Evolutionary conservation across 75 land plant species (phyloP).

Genomic region (Picea sitchensis): DNA sequence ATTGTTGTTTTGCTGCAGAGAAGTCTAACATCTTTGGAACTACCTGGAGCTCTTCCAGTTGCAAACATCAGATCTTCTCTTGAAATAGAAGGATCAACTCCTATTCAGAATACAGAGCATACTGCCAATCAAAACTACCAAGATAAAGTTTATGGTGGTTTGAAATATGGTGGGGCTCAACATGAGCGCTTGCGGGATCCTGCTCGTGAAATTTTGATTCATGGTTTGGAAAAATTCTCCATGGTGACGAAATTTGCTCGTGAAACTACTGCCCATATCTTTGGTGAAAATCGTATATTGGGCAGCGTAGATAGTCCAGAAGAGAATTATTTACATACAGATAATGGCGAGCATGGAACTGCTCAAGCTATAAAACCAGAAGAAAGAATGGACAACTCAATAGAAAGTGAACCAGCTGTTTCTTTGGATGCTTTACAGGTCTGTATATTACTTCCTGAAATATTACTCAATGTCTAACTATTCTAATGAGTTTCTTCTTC

Average conservation of each 20-base stretch:
- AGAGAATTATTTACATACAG: constrained; percentile 9
- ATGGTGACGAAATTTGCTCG: constrained; percentile 97
- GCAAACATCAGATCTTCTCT: constrained; percentile 35
- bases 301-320: constrained; percentile 27
- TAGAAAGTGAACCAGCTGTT: not conserved
- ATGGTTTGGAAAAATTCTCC: constrained; percentile 95
- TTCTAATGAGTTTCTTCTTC: not conserved
- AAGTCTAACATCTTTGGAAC: constrained; percentile 87
- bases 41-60: constrained; percentile 68
- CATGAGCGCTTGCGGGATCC: constrained; percentile 62
- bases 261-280: constrained; percentile 89
- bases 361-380: not conserved
- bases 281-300: constrained; percentile 60
- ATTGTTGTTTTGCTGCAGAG: constrained; percentile 46
- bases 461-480: not conserved
- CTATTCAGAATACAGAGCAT: constrained; percentile 17
- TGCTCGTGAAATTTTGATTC: constrained; percentile 80
- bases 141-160: constrained; percentile 11
- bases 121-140: not conserved
- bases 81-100: constrained; percentile 12
- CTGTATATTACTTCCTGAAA: not conserved
- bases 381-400: not conserved
- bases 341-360: not conserved
- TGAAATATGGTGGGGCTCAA: constrained; percentile 25
- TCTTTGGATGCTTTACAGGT: constrained; percentile 7